phyloP scores from a whole-genome alignment of 1,284 basidiomycete species.

The Anthracocystis setariae region DNA sequence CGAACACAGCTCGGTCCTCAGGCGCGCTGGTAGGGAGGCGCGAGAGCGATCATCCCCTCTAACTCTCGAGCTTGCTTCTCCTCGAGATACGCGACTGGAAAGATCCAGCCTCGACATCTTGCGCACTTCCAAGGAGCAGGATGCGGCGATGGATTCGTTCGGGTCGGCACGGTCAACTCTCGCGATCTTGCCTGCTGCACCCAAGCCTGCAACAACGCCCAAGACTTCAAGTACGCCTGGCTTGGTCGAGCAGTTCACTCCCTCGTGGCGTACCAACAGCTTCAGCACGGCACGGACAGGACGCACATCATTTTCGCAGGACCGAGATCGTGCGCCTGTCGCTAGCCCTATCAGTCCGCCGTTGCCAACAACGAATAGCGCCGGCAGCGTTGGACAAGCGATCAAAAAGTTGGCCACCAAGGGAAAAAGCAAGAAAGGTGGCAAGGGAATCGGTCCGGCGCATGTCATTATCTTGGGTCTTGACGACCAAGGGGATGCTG shows the following conservation, averaged over 20 bases:
- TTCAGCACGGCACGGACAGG: conserved; percentile 19
- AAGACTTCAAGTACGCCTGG: conserved; percentile 19
- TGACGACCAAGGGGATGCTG: conserved; percentile 8
- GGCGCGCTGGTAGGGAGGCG: conserved; percentile 18
- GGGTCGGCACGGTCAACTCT: conserved; percentile 10
- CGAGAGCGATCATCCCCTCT: neutral
- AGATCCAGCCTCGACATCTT: conserved; percentile 25
- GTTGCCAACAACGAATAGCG: conserved; percentile 9
- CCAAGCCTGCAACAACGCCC: conserved; percentile 10
- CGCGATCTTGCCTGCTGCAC: conserved; percentile 8
- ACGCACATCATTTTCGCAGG: conserved; percentile 41
- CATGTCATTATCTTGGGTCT: conserved; percentile 21
- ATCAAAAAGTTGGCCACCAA: conserved; percentile 28
- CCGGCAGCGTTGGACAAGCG: conserved; percentile 14
- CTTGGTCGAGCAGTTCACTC: conserved; percentile 25
- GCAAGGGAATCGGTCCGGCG: conserved; percentile 36
- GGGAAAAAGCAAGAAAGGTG: conserved; percentile 16
- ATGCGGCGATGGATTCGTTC: neutral
- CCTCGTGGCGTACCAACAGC: conserved; percentile 28
- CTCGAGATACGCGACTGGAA: neutral
- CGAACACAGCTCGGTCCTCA: conserved; percentile 32
- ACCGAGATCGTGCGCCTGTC: conserved; percentile 42
- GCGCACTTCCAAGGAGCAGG: conserved; percentile 8
- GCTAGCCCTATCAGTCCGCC: conserved; percentile 41
- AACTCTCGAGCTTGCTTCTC: too few relatives aligned